These are phyloP conservation scores for Hypocreales sp. DNA, from an alignment of 2,329 filamentous ascomycete species.

Conservation along the genomic window DNA sequence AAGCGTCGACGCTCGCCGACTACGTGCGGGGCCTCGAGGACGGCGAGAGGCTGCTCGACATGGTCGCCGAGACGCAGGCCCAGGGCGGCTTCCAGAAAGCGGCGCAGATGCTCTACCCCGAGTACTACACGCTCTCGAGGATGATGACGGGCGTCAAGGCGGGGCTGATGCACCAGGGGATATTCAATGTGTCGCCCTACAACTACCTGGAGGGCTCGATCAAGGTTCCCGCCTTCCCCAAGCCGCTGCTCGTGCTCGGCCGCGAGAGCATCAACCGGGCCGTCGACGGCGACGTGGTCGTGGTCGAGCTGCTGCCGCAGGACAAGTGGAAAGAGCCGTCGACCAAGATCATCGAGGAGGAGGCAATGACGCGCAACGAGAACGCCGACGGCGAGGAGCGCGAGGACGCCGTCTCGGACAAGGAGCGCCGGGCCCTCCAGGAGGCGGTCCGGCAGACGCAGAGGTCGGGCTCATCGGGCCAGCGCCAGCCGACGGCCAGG, in stretches of 20 bases:
- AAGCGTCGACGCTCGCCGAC: conserved; percentile 50
- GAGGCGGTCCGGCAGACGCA: conserved; percentile 84
- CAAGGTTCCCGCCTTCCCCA: conserved; percentile 79
- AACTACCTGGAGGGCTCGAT: conserved; percentile 95
- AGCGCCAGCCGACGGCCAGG: conserved; percentile 76
- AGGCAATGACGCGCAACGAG: conserved; percentile 80
- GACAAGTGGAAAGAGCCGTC: conserved; percentile 97
- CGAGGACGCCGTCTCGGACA: conserved; percentile 68
- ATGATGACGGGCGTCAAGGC: conserved; percentile 89
- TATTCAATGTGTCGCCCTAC: conserved; percentile 93
- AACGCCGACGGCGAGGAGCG: conserved; percentile 74
- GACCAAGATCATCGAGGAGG: conserved; percentile 90
- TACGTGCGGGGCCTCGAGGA: conserved; percentile 80
- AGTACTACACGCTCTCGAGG: conserved; percentile 78
- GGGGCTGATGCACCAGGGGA: conserved; percentile 80
- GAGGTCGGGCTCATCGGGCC: conserved; percentile 57
- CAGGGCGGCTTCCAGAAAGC: conserved; percentile 47
- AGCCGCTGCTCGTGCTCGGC: conserved; percentile 73
- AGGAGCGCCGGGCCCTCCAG: conserved; percentile 72
- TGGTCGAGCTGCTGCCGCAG: conserved; percentile 82
- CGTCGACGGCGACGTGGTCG: conserved; percentile 81
- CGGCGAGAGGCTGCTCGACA: conserved; percentile 73
- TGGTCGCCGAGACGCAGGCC: conserved; percentile 73
- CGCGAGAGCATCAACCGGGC: conserved; percentile 93
- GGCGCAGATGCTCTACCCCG: conserved; percentile 63